Evolutionary conservation across 2,329 filamentous ascomycete species (phyloP).

Genomic region (Chalaropsis thielavioides): DNA sequence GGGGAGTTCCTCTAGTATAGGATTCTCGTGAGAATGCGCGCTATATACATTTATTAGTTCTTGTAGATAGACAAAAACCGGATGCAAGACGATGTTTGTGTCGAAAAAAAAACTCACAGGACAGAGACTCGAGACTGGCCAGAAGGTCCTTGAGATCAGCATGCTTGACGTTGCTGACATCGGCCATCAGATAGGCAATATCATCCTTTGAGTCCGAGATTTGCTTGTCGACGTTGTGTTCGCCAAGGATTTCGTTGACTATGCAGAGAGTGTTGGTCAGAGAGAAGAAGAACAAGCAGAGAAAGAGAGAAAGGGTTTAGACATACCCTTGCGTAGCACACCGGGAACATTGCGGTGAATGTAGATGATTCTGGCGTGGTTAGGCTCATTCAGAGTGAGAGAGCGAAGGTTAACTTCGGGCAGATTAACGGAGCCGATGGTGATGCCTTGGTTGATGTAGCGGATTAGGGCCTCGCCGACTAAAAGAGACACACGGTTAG

Average conservation of each 20-base stretch:
- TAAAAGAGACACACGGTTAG: conserved; percentile 21
- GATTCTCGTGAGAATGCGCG: conserved; percentile 34
- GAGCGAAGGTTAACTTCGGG: conserved; percentile 86
- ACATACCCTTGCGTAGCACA: conserved; percentile 65
- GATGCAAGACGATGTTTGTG: no score
- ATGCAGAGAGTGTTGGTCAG: not conserved
- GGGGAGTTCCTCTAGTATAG: conserved; percentile 27
- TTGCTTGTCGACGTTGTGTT: conserved; percentile 98
- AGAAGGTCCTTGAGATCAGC: conserved; percentile 75
- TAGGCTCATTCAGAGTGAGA: conserved; percentile 76
- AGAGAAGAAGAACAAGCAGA: not conserved
- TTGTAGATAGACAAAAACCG: not conserved
- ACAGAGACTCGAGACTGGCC: conserved; percentile 65
- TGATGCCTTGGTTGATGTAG: conserved; percentile 92
- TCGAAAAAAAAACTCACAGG: conserved; percentile 44
- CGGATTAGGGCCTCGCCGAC: conserved; percentile 75
- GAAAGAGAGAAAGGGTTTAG: not conserved
- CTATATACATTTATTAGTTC: conserved; percentile 21
- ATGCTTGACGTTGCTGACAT: conserved; percentile 74
- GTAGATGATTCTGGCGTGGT: conserved; percentile 85
- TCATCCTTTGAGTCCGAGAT: conserved; percentile 92
- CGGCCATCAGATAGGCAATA: conserved; percentile 92
- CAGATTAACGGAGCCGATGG: conserved; percentile 84
- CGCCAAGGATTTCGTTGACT: conserved; percentile 88
- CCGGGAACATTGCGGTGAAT: conserved; percentile 95